A percentile compares a stretch with the other conserved stretches of the same genome.
Evolutionary conservation across 75 land plant species (phyloP).

Genomic region (Gnetum montanum): DNA sequence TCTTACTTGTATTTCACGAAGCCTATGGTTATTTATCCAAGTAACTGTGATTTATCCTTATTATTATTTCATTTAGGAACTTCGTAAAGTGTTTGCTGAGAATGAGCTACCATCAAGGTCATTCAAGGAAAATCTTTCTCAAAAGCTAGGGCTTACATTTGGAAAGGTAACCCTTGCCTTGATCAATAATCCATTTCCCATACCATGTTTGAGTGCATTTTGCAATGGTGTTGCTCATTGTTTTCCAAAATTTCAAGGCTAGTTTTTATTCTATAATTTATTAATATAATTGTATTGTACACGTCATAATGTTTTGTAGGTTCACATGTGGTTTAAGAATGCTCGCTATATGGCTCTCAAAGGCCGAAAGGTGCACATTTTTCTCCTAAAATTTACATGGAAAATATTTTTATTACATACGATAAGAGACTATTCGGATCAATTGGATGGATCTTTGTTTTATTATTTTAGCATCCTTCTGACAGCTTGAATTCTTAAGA

Average conservation of each 20-base stretch:
- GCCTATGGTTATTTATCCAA: neutral
- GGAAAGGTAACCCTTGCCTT: conserved; percentile 34
- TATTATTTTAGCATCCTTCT: too few relatives aligned
- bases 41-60: too few relatives aligned
- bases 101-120: conserved; percentile 70
- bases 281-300: neutral
- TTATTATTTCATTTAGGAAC: too few relatives aligned
- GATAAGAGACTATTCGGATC: too few relatives aligned
- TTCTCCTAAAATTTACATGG: neutral
- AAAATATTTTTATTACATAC: too few relatives aligned
- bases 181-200: neutral
- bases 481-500: too few relatives aligned
- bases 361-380: conserved; percentile 38
- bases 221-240: neutral
- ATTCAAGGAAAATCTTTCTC: conserved; percentile 34
- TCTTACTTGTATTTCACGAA: neutral
- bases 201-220: neutral
- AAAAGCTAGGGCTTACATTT: conserved; percentile 40
- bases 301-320: conserved; percentile 26
- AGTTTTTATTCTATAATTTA: neutral
- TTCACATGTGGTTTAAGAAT: conserved; percentile 81
- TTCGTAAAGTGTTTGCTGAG: conserved; percentile 53
- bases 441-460: too few relatives aligned
- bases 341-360: conserved; percentile 57
- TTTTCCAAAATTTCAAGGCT: neutral